These are phyloP conservation scores for Nyssa sinensis DNA, from an alignment of 148 eudicot genomes.

Conservation along the genomic window DNA sequence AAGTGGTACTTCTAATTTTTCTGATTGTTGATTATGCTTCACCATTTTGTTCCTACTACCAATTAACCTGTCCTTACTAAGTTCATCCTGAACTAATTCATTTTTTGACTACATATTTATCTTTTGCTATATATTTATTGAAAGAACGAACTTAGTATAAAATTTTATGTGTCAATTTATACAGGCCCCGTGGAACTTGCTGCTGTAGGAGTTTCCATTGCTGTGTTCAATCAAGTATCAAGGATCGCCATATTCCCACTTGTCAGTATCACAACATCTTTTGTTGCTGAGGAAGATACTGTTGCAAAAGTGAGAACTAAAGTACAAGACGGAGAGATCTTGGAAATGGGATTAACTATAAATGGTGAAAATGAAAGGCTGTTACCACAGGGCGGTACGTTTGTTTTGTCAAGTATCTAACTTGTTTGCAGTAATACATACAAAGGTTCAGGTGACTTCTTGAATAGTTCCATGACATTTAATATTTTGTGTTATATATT, in stretches of 20 bases:
- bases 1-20: no score
- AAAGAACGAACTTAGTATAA: no score
- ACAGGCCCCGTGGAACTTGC: constrained; percentile 81
- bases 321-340: constrained; percentile 24
- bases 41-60: no score
- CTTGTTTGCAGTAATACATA: not conserved
- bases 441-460: not conserved
- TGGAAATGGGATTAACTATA: constrained; percentile 32
- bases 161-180: not conserved
- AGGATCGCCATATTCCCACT: constrained; percentile 78
- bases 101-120: no score
- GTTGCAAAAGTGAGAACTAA: constrained; percentile 17
- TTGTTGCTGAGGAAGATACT: constrained; percentile 86
- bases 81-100: no score
- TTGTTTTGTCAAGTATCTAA: not conserved
- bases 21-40: no score
- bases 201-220: constrained; percentile 90
- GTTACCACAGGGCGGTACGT: constrained; percentile 40
- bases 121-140: no score
- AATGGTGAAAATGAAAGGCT: constrained; percentile 51
- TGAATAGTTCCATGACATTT: no score
- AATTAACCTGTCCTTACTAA: no score
- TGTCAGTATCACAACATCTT: constrained; percentile 82
- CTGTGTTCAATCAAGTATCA: constrained; percentile 83
- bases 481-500: not conserved